Conservation (phyloP, 805 yeast species). For the Metschnikowia hibisci region DNA sequence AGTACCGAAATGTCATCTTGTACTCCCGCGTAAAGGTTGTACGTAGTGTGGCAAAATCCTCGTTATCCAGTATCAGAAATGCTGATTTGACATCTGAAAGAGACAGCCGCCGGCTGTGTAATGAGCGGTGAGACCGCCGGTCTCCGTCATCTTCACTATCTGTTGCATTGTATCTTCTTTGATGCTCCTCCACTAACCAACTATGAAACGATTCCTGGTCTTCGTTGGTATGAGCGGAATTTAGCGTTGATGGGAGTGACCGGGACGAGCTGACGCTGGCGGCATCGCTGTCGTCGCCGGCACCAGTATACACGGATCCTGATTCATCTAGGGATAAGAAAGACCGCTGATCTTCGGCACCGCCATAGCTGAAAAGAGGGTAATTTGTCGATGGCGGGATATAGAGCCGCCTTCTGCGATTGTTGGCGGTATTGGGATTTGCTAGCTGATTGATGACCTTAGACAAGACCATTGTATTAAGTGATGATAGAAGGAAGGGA, state of each 20-base stretch:
- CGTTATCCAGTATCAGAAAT: slow-evolving; percentile 16
- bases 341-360: slow-evolving; percentile 42
- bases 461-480: slow-evolving; percentile 35
- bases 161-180: slow-evolving; percentile 29
- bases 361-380: slow-evolving; percentile 42
- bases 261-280: slow-evolving; percentile 41
- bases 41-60: slow-evolving; percentile 31
- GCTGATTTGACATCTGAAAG: slow-evolving; percentile 9
- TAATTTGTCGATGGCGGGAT: slow-evolving; percentile 43
- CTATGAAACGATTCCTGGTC: slow-evolving; percentile 40
- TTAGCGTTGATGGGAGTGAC: slow-evolving; percentile 39
- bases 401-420: slow-evolving; percentile 37
- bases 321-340: slow-evolving; percentile 39
- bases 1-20: slow-evolving; percentile 27
- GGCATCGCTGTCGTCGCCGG: slow-evolving; percentile 29
- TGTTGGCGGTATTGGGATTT: slow-evolving; percentile 33
- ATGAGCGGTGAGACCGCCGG: slow-evolving; percentile 4
- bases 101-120: slow-evolving; percentile 2
- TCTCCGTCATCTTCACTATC: slow-evolving; percentile 15
- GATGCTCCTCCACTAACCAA: slow-evolving; percentile 43
- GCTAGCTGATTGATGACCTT: slow-evolving; percentile 38
- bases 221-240: slow-evolving; percentile 32
- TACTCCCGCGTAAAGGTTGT: slow-evolving; percentile 28
- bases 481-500: not conserved
- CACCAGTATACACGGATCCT: slow-evolving; percentile 26